Evolutionary conservation across 225 moss, liverwort and hornwort species (phyloP), one percentile per base, ranked within the genome.

Genomic region (Asterella californica): DNA sequence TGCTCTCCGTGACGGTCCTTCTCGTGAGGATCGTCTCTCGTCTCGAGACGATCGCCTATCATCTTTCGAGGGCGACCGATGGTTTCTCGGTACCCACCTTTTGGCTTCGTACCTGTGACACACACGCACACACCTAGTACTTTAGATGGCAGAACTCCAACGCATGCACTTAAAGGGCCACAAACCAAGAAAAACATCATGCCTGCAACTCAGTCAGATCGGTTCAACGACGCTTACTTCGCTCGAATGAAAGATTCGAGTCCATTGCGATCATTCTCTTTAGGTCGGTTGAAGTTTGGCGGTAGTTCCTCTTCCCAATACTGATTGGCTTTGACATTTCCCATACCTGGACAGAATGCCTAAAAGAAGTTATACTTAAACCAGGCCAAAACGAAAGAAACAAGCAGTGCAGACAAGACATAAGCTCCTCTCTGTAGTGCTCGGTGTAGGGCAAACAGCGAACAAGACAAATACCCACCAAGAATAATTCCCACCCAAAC

Each of bases 241-340:
- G 94, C 74, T 68, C 95, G 99, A 81, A 99, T 99, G 80, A 95
- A 99, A 74, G 89, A 74, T 86, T 99, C 99, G 52, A 99, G 92
- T 48, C 93, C 99, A 77, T 81, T 24, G 55, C 93, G 93, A 81
- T 99, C 95, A 84, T 85, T 92, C 87, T 99, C 95, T 79, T 87
- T 82, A 5, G 99, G 99, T 30, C 95, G 93, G 81, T 87, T 95
- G 79, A 90, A 99, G 65, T 90, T 92, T 54, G 83, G 88, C 42
- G 99, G 93, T 38, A 99, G 81, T 48, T 95, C 93, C 54, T 93
- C 91, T 81, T 99, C 99, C 99, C 99, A 99, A 67, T 81, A 88
- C 61, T 91, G 90, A 62, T 99, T 99, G 8, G 99, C 92, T 85
- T 95, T 99, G 50, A 92, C 93, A 85, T 99, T 99, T 37, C 99